phyloP scores from a whole-genome alignment of 2,329 filamentous ascomycete species.

The Sphaerulina populicola region DNA sequence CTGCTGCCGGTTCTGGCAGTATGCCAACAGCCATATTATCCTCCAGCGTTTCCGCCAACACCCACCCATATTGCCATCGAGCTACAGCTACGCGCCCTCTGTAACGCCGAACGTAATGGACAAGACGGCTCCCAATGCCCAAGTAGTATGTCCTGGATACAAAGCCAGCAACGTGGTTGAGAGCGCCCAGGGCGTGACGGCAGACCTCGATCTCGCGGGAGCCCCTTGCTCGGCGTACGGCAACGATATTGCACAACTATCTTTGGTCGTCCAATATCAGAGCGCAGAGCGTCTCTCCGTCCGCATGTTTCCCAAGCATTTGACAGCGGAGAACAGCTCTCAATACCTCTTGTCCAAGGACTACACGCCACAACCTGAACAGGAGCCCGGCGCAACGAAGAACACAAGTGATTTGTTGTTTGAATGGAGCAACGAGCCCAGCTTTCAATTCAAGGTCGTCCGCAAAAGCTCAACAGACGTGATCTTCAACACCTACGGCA shows the following conservation, averaged over 20 bases:
- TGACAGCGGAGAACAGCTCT: constrained; percentile 22
- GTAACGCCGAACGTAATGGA: constrained; percentile 26
- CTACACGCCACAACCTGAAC: constrained; percentile 15
- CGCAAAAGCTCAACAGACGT: constrained; percentile 24
- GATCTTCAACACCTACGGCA: constrained; percentile 29
- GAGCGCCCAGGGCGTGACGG: constrained; percentile 21
- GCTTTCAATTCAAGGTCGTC: constrained; percentile 28
- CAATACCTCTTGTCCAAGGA: constrained; percentile 20
- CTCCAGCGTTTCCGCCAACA: constrained; percentile 25
- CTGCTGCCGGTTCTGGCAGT: constrained; percentile 7
- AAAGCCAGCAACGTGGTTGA: constrained; percentile 21
- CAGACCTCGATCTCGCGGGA: constrained; percentile 25
- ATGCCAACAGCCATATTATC: constrained; percentile 26
- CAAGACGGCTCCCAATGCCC: constrained; percentile 22
- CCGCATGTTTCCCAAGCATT: constrained; percentile 24
- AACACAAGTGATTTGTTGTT: constrained; percentile 26
- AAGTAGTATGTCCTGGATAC: constrained; percentile 27
- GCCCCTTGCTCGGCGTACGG: constrained; percentile 26
- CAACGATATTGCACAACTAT: constrained; percentile 25
- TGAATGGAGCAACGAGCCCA: constrained; percentile 28
- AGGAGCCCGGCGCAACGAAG: constrained; percentile 16
- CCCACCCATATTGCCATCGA: constrained; percentile 23
- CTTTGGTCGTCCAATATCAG: constrained; percentile 25
- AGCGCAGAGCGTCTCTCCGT: constrained; percentile 24
- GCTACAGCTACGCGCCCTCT: constrained; percentile 24